These are phyloP conservation scores for Closterium sp. DNA, from an alignment of 139 green algal species.

Conservation along the genomic window DNA sequence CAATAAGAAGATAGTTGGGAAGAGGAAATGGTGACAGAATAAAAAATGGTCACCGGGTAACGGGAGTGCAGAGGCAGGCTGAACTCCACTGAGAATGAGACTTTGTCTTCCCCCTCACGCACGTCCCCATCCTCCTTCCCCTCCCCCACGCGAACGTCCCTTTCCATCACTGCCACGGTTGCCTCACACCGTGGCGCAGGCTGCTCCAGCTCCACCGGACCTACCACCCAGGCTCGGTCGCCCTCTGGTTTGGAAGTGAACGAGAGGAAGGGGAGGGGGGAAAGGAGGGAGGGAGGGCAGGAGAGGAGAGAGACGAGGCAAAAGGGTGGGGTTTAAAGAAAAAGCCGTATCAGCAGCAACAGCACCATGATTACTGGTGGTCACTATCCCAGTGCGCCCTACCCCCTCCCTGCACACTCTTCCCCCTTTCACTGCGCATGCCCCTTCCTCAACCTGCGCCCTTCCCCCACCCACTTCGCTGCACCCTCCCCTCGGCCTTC, in stretches of 20 bases:
- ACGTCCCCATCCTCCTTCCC: neutral
- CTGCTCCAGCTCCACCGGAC: neutral
- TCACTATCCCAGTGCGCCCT: too few relatives aligned
- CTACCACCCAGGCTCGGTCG: neutral
- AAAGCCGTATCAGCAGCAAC: neutral
- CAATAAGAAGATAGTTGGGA: too few relatives aligned
- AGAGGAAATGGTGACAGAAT: too few relatives aligned
- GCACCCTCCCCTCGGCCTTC: too few relatives aligned
- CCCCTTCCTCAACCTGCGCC: too few relatives aligned
- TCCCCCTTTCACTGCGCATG: too few relatives aligned
- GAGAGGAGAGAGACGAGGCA: neutral
- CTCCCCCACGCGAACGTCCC: too few relatives aligned
- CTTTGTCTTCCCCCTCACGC: neutral
- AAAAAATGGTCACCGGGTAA: neutral
- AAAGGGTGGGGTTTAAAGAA: too few relatives aligned
- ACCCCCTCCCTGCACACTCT: too few relatives aligned
- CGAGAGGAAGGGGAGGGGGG: neutral
- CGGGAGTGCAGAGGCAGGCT: neutral
- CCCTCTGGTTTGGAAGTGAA: neutral
- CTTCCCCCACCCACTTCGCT: too few relatives aligned
- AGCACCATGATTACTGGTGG: too few relatives aligned
- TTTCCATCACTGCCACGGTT: neutral
- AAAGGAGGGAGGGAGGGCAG: neutral
- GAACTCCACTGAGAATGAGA: neutral
- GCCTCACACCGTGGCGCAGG: neutral